Conservation (phyloP, 1,284 basidiomycete genomes). For the Macrocystidia cucumis region DNA sequence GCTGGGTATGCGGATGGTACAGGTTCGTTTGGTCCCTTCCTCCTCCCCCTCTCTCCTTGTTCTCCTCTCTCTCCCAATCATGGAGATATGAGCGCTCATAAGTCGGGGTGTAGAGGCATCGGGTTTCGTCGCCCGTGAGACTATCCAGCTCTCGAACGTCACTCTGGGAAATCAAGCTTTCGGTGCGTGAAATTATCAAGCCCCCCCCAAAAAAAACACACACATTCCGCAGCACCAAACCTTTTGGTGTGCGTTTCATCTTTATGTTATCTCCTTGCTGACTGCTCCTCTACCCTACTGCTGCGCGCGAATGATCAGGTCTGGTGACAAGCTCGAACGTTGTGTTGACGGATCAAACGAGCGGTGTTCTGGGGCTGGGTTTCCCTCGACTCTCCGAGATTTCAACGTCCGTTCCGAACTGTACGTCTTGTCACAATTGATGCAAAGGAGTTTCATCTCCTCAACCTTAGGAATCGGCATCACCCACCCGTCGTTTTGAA, state of each 20-base stretch:
- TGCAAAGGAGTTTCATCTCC: neutral
- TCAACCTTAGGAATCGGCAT: conserved; percentile 1
- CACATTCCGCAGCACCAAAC: too few species aligned
- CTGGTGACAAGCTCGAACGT: conserved; percentile 57
- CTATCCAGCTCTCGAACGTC: conserved; percentile 48
- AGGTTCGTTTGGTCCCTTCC: conserved; percentile 30
- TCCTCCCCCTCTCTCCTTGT: too few species aligned
- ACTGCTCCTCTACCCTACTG: conserved; percentile 4
- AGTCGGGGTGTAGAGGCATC: conserved; percentile 36
- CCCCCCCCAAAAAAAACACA: too few species aligned
- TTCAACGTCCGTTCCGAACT: conserved; percentile 34
- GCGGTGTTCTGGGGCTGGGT: conserved; percentile 67
- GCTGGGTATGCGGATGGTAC: conserved; percentile 61
- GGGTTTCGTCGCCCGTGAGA: conserved; percentile 65
- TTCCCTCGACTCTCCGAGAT: conserved; percentile 68
- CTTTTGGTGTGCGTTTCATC: conserved; percentile 8
- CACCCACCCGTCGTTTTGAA: too few species aligned
- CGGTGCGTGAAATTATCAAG: conserved; percentile 36
- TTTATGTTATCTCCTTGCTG: conserved; percentile 1
- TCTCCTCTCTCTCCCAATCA: too few species aligned
- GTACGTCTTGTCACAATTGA: conserved; percentile 26
- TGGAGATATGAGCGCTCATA: conserved; percentile 2
- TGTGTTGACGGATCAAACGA: conserved; percentile 50
- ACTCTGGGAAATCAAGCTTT: conserved; percentile 54
- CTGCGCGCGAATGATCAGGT: conserved; percentile 26